phyloP scores from a whole-genome alignment of 257 asterid species.

The Striga asiatica region DNA sequence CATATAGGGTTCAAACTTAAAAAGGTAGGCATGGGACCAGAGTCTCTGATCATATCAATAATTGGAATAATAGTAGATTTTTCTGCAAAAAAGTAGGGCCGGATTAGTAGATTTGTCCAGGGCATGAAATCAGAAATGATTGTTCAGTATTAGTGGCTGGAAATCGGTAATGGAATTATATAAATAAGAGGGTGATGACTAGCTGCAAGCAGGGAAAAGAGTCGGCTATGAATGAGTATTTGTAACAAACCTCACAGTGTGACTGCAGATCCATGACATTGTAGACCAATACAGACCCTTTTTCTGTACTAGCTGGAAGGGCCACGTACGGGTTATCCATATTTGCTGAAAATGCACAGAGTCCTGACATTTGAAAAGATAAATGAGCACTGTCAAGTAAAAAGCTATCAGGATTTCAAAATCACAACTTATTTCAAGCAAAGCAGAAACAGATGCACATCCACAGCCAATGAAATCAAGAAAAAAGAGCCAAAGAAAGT shows the following conservation, averaged over 20 bases:
- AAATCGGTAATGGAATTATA: too few relatives aligned
- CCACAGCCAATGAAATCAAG: neutral
- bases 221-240: slow-evolving; percentile 2
- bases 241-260: slow-evolving; percentile 60
- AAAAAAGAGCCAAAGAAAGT: neutral
- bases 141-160: too few relatives aligned
- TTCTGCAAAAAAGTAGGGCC: too few relatives aligned
- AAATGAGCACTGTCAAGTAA: slow-evolving; percentile 6
- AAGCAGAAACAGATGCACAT: neutral
- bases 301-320: slow-evolving; percentile 70
- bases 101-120: too few relatives aligned
- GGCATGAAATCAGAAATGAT: too few relatives aligned
- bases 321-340: slow-evolving; percentile 78
- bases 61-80: too few relatives aligned
- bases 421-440: neutral
- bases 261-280: slow-evolving; percentile 68
- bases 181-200: too few relatives aligned
- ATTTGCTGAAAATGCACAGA: slow-evolving; percentile 75
- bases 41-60: too few relatives aligned
- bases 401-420: too few relatives aligned
- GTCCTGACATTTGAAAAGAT: slow-evolving; percentile 41
- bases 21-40: too few relatives aligned
- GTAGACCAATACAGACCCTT: slow-evolving; percentile 83
- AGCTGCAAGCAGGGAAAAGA: too few relatives aligned
- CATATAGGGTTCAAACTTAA: too few relatives aligned